These are phyloP conservation scores for Torulaspora indica DNA, from an alignment of 805 yeast species.

Conservation along the genomic window DNA sequence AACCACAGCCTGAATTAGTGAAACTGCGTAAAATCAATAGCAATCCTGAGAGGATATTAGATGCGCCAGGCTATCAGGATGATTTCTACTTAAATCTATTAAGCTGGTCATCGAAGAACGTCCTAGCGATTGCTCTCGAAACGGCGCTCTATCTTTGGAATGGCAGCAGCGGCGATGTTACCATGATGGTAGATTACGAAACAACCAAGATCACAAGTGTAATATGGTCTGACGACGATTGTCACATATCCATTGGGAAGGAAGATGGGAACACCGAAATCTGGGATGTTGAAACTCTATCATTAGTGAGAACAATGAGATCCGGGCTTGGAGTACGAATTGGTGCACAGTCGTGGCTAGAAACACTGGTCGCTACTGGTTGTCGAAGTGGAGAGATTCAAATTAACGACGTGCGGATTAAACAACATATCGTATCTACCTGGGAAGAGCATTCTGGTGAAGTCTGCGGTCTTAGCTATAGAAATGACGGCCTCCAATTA, in stretches of 20 bases:
- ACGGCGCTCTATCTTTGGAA: conserved; percentile 87
- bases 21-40: conserved; percentile 75
- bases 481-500: conserved; percentile 75
- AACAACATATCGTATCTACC: conserved; percentile 62
- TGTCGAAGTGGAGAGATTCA: conserved; percentile 78
- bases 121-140: conserved; percentile 84
- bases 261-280: conserved; percentile 82
- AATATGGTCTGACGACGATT: conserved; percentile 88
- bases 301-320: conserved; percentile 73
- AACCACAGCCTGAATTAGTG: conserved; percentile 48
- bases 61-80: conserved; percentile 92
- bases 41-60: conserved; percentile 87
- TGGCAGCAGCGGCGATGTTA: conserved; percentile 75
- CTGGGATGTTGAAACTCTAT: conserved; percentile 82
- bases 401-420: conserved; percentile 85
- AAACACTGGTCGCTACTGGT: conserved; percentile 79
- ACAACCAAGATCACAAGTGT: conserved; percentile 45
- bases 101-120: conserved; percentile 80
- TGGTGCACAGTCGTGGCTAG: conserved; percentile 81
- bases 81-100: conserved; percentile 86
- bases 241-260: conserved; percentile 76
- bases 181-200: conserved; percentile 57
- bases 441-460: conserved; percentile 75
- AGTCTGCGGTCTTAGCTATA: conserved; percentile 87
- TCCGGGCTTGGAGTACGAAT: conserved; percentile 67